Conservation (phyloP, 208 protist species). For the Leishmania arabica region DNA sequence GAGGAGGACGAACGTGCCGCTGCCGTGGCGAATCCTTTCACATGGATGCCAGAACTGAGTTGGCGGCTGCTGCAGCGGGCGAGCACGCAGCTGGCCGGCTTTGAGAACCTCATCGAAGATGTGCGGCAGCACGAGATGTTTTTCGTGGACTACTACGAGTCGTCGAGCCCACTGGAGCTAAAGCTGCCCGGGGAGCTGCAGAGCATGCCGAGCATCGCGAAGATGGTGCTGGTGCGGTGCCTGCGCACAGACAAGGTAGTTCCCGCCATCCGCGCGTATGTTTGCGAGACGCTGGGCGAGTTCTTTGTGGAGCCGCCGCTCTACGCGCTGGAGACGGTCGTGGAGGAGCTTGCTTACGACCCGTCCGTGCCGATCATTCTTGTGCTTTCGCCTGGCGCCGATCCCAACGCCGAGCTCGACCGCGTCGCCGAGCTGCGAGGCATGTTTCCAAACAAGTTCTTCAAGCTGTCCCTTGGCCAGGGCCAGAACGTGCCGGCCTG, state of each 20-base stretch:
- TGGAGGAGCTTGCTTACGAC: constrained; percentile 88
- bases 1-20: constrained; percentile 42
- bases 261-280: constrained; percentile 93
- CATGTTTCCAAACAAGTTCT: constrained; percentile 81
- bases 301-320: constrained; percentile 93
- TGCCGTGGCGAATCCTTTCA: constrained; percentile 52
- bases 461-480: constrained; percentile 96
- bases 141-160: constrained; percentile 87
- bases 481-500: constrained; percentile 94
- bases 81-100: constrained; percentile 57
- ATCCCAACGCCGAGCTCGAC: constrained; percentile 95
- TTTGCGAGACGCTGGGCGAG: constrained; percentile 75
- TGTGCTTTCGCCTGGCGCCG: constrained; percentile 97
- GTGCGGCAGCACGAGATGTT: constrained; percentile 66
- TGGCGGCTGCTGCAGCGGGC: constrained; percentile 90
- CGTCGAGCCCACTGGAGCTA: constrained; percentile 74
- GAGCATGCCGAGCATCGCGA: constrained; percentile 77
- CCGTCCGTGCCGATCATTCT: constrained; percentile 96
- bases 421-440: constrained; percentile 93
- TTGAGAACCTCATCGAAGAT: constrained; percentile 47
- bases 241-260: constrained; percentile 97
- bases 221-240: constrained; percentile 93
- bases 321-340: constrained; percentile 93
- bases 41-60: constrained; percentile 88
- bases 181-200: constrained; percentile 65